Conservation (phyloP, 169 alveolate species). For the Eimeria sp. region DNA sequence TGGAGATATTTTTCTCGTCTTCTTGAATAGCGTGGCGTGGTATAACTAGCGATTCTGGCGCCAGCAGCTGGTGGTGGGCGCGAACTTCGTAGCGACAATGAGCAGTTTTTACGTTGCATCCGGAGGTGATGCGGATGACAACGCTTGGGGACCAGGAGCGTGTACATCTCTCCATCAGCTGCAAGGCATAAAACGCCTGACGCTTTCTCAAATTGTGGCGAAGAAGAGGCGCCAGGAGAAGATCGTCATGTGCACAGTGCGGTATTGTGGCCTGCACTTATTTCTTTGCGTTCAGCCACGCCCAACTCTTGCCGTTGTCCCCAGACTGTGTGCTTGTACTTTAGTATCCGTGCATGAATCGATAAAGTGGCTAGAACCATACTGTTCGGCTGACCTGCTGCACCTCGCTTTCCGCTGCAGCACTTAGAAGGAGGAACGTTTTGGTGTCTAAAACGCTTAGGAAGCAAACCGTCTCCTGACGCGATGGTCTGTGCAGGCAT, state of each 20-base stretch:
- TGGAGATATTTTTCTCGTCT: neutral
- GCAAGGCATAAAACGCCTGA: conserved; percentile 60
- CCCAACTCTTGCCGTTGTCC: neutral
- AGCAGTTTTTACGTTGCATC: conserved; percentile 63
- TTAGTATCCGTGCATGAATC: neutral
- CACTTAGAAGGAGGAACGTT: neutral
- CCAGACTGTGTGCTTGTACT: neutral
- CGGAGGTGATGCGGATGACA: conserved; percentile 58
- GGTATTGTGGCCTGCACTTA: neutral
- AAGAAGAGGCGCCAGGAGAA: conserved; percentile 64
- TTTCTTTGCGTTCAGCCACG: neutral
- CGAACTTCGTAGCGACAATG: conserved; percentile 15
- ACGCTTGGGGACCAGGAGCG: conserved; percentile 65
- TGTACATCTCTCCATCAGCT: conserved; percentile 54
- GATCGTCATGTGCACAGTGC: conserved; percentile 75
- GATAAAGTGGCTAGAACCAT: neutral
- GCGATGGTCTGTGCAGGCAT: conserved; percentile 55
- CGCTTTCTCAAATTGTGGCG: conserved; percentile 16
- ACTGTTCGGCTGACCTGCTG: neutral
- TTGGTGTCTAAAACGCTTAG: neutral
- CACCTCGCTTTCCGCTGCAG: neutral
- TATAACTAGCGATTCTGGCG: neutral
- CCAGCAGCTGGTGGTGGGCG: neutral
- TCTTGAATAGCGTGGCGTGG: neutral
- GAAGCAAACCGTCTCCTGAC: neutral